A percentile compares a stretch with the other conserved stretches of the same genome.
Evolutionary conservation across 2,329 filamentous ascomycete species (phyloP).

Genomic region (Fusarium sp.): DNA sequence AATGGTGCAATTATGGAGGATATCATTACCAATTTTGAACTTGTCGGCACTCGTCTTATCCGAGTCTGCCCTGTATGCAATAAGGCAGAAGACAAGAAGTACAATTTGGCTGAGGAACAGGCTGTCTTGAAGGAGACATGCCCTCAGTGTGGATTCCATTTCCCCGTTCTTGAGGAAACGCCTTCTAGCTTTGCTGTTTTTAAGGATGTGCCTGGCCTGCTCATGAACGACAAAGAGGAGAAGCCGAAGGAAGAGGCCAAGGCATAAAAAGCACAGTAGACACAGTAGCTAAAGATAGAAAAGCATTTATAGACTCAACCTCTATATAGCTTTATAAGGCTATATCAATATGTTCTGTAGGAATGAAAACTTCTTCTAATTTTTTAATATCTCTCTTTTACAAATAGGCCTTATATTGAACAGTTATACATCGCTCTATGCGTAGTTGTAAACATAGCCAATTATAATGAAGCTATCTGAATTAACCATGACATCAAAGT

Average conservation of each 20-base stretch:
- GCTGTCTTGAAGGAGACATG: conserved; percentile 27
- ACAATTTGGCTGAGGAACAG: conserved; percentile 31
- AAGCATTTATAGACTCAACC: neutral
- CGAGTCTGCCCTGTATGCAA: conserved; percentile 31
- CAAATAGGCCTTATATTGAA: rapidly evolving
- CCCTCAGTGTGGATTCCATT: conserved; percentile 32
- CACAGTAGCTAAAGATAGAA: rapidly evolving
- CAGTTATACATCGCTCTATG: rapidly evolving
- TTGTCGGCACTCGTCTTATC: conserved; percentile 27
- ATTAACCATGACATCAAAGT: neutral
- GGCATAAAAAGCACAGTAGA: too few species aligned
- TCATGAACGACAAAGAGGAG: neutral
- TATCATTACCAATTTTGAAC: conserved; percentile 35
- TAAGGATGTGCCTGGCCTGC: conserved; percentile 3
- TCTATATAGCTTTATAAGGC: rapidly evolving
- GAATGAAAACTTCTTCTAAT: too few species aligned
- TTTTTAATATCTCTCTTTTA: too few species aligned
- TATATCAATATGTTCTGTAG: rapidly evolving
- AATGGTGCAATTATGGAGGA: conserved; percentile 36
- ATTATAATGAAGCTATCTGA: rapidly evolving
- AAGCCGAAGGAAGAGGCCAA: neutral
- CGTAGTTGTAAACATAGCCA: neutral
- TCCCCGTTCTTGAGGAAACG: conserved; percentile 26
- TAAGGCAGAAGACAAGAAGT: conserved; percentile 33
- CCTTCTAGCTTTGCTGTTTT: conserved; percentile 31